Base-by-base conservation (phyloP, 23 red algal genomes). In the Cyanidiococcus yangmingshanensis region DNA sequence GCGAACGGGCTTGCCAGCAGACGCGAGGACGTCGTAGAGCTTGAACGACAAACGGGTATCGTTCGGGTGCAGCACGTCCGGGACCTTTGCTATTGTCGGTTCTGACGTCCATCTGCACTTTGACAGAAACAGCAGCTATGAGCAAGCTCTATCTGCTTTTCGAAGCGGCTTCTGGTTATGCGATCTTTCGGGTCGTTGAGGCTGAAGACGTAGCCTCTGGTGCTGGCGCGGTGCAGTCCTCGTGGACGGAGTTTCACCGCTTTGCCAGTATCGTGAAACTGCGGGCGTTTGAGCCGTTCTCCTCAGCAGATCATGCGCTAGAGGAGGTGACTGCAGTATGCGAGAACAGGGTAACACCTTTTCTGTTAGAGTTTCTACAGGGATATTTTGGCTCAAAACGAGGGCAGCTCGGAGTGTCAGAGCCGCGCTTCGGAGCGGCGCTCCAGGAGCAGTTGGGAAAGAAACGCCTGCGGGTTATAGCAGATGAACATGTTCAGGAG, bases 201-300 rank as follows among this genome's bases (percentile, higher is more conserved):
- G 75, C 83, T 38, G 87, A 90, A 2, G 88, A 88, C 41, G 86
- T 96, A 27, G 87, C 86, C 17, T 76, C 85, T 0, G 85, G 87
- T 33, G 82, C 79, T 0, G 84, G 86, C 40, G 83, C 77, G 39
- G 80, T 90, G 81, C 80, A 83, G 58, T 54, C 50, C 1, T 87
- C 92, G 37, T 83, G 84, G 54, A 75, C 58, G 21, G 92, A 96
- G 26, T 90, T 82, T 76, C 37, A 59, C 16, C 85, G 94, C 27
- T 98, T 98, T 58, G 75, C 88, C 40, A 82, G 82, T 18, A 85
- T 98, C 84, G 88, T 89, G 32, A 85, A 86, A 41, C 74, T 98
- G 37, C 39, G 68, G 76, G 94, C 94, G 18, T 98, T 98, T 40
- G 83, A 88, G 30, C 94, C 94, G 0, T 98, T 91, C 41, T 40